phyloP scores from a whole-genome alignment of 2,329 filamentous ascomycete genomes.

The Cytospora piceicola region DNA sequence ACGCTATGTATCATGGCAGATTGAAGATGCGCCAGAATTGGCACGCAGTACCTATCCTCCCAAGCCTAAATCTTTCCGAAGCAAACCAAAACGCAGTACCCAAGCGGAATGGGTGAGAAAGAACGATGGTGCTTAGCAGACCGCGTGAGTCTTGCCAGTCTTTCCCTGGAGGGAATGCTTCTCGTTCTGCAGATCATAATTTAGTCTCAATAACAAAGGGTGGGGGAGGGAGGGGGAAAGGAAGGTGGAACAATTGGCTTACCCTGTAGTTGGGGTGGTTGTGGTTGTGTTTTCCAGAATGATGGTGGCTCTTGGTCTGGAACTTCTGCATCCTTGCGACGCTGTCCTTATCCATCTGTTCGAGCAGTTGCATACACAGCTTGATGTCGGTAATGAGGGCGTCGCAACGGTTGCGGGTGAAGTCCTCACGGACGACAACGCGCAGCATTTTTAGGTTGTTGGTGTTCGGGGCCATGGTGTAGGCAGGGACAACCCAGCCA shows the following conservation, averaged over 20 bases:
- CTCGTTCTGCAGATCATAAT: slow-evolving; percentile 60
- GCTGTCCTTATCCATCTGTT: slow-evolving; percentile 72
- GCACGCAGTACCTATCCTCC: background rate
- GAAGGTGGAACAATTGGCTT: slow-evolving; percentile 34
- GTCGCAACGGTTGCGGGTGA: slow-evolving; percentile 81
- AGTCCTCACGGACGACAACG: slow-evolving; percentile 91
- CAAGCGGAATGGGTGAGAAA: background rate
- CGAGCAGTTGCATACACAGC: slow-evolving; percentile 71
- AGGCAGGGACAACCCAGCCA: slow-evolving; percentile 93
- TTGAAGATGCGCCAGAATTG: background rate
- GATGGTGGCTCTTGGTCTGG: slow-evolving; percentile 59
- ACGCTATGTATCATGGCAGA: background rate
- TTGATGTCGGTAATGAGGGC: slow-evolving; percentile 78
- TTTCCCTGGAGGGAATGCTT: slow-evolving; percentile 88
- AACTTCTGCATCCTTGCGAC: slow-evolving; percentile 72
- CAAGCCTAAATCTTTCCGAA: background rate
- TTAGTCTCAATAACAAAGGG: slow-evolving; percentile 20
- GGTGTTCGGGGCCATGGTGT: slow-evolving; percentile 94
- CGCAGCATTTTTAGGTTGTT: slow-evolving; percentile 86
- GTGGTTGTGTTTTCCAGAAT: slow-evolving; percentile 57
- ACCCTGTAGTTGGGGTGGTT: slow-evolving; percentile 56
- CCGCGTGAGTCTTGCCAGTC: slow-evolving; percentile 84
- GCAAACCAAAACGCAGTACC: background rate
- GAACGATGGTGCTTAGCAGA: slow-evolving; percentile 63
- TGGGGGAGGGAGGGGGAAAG: no score